Base-by-base conservation (phyloP, 2,329 filamentous ascomycete species). In the Stachybotrys echinatus region DNA sequence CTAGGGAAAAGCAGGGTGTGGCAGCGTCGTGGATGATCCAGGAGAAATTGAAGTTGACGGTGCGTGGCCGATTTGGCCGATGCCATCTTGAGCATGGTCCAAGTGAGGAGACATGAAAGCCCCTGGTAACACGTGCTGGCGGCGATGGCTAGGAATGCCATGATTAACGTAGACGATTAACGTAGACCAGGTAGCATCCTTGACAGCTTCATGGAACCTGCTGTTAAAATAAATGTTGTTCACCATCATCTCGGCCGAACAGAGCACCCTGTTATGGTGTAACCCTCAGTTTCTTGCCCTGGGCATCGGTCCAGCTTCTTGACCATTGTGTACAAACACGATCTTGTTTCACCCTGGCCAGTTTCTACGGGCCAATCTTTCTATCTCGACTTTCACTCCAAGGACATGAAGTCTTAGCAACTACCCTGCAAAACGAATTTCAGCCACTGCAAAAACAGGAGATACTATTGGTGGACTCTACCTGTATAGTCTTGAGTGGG, bases 1-100 rank as follows among this genome's bases (percentile, higher is more conserved):
- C 74, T 72, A 0, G 81, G 82, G 56, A 86, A 86, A 4, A 86
- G 72, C 2, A 82, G 73, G 4, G 80, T 84, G 57, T 82, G 85
- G 55, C 81, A 84, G 6, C 83, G 70, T 43, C 82, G 73, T 0
- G 82, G 83, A 60, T 87, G 80, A 48, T 84, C 75, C 10, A 87
- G 73, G 1, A 86, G 67, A 54, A 85, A 86, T 2, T 69, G 64
- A 0, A 85, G 64, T 0, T 77, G 63, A 27, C 76, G 72, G 2
- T 66, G 64, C 45, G 70, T 73, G 1, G 63, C 57, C 0, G 69
- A 59, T 43, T 65, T 49, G 5, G 67, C 60, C 0, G 76, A 74
- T 1, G 70, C 60, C 3, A 74, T 47, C 54, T 75, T 80, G 43
- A 68, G 77, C 56, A 77, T 72, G 7, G 61, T 62, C 81, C 81